A percentile compares a stretch with the other conserved stretches of the same genome.
These are phyloP conservation scores for Penicillium nucicola DNA, from an alignment of 495 filamentous ascomycete species.

Conservation along the genomic window DNA sequence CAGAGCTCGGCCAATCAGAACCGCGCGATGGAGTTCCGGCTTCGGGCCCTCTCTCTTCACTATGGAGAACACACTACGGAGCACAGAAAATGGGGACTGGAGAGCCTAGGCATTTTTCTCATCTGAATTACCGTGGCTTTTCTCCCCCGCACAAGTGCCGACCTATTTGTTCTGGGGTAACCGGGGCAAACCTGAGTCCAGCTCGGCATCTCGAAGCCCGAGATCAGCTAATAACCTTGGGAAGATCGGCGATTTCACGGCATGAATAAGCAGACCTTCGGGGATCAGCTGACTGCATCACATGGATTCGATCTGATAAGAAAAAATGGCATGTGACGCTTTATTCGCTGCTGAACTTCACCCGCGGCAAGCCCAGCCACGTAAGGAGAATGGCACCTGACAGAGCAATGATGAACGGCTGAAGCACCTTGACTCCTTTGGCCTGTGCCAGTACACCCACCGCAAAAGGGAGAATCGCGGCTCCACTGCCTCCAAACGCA, in stretches of 20 bases:
- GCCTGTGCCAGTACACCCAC: constrained; percentile 81
- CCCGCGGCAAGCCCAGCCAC: constrained; percentile 49
- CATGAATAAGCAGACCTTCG: too few relatives aligned
- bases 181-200: background rate
- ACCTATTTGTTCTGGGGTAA: background rate
- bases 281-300: too few relatives aligned
- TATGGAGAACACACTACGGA: too few relatives aligned
- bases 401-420: constrained; percentile 71
- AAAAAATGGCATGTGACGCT: constrained; percentile 3
- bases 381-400: constrained; percentile 55
- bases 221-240: background rate
- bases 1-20: background rate
- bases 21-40: background rate
- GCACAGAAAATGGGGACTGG: too few relatives aligned
- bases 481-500: constrained; percentile 76
- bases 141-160: background rate
- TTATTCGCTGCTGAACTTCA: constrained; percentile 19
- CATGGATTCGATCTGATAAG: constrained; percentile 11
- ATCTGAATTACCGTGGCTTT: too few relatives aligned
- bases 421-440: constrained; percentile 73
- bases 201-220: background rate
- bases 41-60: too few relatives aligned
- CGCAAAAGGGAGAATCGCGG: constrained; percentile 77
- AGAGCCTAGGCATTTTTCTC: too few relatives aligned
- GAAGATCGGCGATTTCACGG: background rate